A percentile compares a stretch with the other conserved stretches of the same genome.
Conservation (phyloP, 2,329 filamentous ascomycete genomes). For the Catunica adiposa region DNA sequence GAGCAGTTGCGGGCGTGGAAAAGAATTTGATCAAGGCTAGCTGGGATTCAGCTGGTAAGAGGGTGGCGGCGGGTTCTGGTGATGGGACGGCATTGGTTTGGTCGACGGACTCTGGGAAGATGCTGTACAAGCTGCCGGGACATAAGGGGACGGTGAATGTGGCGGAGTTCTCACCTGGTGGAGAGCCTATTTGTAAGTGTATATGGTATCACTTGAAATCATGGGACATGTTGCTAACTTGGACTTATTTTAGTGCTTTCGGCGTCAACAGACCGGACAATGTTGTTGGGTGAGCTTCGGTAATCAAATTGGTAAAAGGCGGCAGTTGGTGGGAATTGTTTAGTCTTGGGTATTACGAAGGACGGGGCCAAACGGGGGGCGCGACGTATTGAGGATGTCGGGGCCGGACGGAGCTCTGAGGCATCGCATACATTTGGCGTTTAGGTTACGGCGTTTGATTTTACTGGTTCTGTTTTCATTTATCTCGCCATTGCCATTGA, state of each 20-base stretch:
- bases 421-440: slow-evolving; percentile 5
- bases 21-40: slow-evolving; percentile 82
- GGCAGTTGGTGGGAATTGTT: neutral
- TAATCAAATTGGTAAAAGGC: neutral
- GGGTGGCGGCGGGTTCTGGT: slow-evolving; percentile 73
- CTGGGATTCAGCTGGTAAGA: slow-evolving; percentile 77
- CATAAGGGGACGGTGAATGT: slow-evolving; percentile 93
- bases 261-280: slow-evolving; percentile 72
- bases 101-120: slow-evolving; percentile 74
- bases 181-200: slow-evolving; percentile 73
- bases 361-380: neutral
- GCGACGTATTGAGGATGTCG: neutral
- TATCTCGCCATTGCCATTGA: neutral
- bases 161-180: slow-evolving; percentile 71
- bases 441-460: slow-evolving; percentile 7
- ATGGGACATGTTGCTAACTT: slow-evolving; percentile 21
- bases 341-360: neutral
- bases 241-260: slow-evolving; percentile 61
- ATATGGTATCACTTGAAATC: neutral
- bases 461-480: neutral
- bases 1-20: slow-evolving; percentile 73
- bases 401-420: neutral
- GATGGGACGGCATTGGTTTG: slow-evolving; percentile 85
- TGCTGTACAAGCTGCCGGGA: slow-evolving; percentile 86
- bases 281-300: slow-evolving; percentile 63